Evolutionary conservation across 805 yeast species (phyloP).

Genomic region (Ogataea trehalophila): DNA sequence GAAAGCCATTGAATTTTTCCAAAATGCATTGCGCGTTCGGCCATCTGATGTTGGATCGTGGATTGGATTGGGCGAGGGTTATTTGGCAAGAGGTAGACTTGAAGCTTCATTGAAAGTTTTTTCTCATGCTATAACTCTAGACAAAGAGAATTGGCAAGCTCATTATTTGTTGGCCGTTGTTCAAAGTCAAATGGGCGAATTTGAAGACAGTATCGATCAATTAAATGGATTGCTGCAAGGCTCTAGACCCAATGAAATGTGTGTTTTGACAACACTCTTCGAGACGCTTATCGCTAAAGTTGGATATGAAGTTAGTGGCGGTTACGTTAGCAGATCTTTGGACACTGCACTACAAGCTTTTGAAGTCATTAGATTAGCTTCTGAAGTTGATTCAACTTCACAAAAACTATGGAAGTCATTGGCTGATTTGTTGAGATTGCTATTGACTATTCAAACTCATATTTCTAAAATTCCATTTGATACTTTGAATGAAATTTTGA

Average conservation of each 20-base stretch:
- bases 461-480: slow-evolving; percentile 44
- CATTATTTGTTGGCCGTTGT: slow-evolving; percentile 64
- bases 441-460: slow-evolving; percentile 51
- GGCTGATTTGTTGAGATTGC: slow-evolving; percentile 51
- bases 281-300: slow-evolving; percentile 56
- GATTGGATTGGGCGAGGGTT: slow-evolving; percentile 97
- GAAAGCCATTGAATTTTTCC: slow-evolving; percentile 85
- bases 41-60: slow-evolving; percentile 73
- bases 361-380: slow-evolving; percentile 19
- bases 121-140: slow-evolving; percentile 52
- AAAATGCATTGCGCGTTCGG: slow-evolving; percentile 70
- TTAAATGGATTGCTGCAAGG: slow-evolving; percentile 38
- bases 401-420: slow-evolving; percentile 64
- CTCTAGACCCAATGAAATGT: slow-evolving; percentile 42
- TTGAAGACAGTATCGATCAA: slow-evolving; percentile 49
- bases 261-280: slow-evolving; percentile 48
- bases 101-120: slow-evolving; percentile 87
- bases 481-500: slow-evolving; percentile 27
- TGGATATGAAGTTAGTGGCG: slow-evolving; percentile 45
- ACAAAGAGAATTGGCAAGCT: slow-evolving; percentile 55
- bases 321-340: slow-evolving; percentile 66
- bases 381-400: slow-evolving; percentile 29
- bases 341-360: slow-evolving; percentile 37
- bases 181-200: slow-evolving; percentile 60
- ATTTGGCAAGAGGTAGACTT: slow-evolving; percentile 74